These are phyloP conservation scores for Nicotiana benthamiana DNA, from an alignment of 257 asterid species.

Conservation along the genomic window DNA sequence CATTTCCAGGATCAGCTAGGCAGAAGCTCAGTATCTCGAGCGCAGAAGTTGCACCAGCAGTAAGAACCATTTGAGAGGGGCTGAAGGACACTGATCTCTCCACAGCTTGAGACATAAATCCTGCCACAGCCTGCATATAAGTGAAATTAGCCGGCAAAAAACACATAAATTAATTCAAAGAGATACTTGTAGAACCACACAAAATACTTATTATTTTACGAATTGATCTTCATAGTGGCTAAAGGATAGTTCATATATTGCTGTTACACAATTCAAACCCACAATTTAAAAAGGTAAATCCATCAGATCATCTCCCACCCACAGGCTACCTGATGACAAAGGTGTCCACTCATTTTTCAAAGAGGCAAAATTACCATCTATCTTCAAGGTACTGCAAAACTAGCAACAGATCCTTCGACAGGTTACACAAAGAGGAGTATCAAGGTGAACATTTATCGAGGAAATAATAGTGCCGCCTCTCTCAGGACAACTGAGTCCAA, in stretches of 20 bases:
- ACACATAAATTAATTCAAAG: neutral
- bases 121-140: slow-evolving; percentile 45
- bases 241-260: neutral
- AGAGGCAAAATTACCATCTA: neutral
- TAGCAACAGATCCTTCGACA: slow-evolving; percentile 1
- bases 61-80: slow-evolving; percentile 41
- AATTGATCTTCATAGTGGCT: neutral
- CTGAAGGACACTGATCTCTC: slow-evolving; percentile 37
- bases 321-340: neutral
- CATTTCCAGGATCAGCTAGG: slow-evolving; percentile 63
- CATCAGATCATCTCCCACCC: slow-evolving; percentile 4
- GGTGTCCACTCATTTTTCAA: neutral
- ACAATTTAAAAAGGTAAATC: neutral
- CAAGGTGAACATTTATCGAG: neutral
- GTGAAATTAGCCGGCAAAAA: slow-evolving; percentile 8
- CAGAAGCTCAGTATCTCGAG: slow-evolving; percentile 59
- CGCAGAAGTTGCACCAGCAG: slow-evolving; percentile 54
- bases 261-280: neutral
- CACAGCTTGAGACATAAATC: slow-evolving; percentile 46
- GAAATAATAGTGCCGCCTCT: neutral
- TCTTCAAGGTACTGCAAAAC: slow-evolving; percentile 3
- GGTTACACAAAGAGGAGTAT: neutral
- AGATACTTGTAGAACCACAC: neutral
- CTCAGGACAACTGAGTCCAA: neutral
- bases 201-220: neutral